Conservation (phyloP, 2,329 filamentous ascomycete species). For the Rhynchosporium secalis region DNA sequence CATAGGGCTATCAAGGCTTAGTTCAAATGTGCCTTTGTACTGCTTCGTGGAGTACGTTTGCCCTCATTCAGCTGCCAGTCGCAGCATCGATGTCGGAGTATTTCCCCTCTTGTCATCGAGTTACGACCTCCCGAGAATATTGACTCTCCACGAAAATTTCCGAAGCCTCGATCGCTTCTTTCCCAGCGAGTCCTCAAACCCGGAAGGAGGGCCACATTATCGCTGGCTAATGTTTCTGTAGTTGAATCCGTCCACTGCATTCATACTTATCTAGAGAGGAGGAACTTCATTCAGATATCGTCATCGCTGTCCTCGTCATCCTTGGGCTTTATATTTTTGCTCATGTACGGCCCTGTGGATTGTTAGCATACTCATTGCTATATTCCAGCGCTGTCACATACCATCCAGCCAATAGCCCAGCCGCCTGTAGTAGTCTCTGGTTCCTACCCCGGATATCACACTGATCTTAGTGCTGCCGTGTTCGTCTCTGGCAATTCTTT, state of each 20-base stretch:
- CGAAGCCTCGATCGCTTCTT: too few species aligned
- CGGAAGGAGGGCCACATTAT: too few species aligned
- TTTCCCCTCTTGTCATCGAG: too few species aligned
- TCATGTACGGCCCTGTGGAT: conserved; percentile 39
- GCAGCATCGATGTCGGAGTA: too few species aligned
- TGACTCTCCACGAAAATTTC: too few species aligned
- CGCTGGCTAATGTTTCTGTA: too few species aligned
- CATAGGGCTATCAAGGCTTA: too few species aligned
- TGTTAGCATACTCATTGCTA: conserved; percentile 14
- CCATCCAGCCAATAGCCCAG: conserved; percentile 93
- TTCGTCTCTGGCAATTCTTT: conserved; percentile 90
- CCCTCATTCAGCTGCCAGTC: too few species aligned
- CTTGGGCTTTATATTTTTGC: conserved; percentile 36
- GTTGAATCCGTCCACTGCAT: neutral
- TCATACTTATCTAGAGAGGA: neutral
- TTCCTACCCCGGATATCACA: conserved; percentile 96
- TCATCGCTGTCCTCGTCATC: conserved; percentile 39
- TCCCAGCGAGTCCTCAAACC: too few species aligned
- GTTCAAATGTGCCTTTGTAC: too few species aligned
- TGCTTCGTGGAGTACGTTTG: too few species aligned
- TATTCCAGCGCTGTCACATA: conserved; percentile 61
- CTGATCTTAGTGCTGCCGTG: conserved; percentile 93
- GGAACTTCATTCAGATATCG: conserved; percentile 26
- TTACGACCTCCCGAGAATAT: too few species aligned
- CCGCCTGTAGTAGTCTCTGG: conserved; percentile 90